Base-by-base conservation (phyloP, 495 filamentous ascomycete species). In the Xylaria cubensis region DNA sequence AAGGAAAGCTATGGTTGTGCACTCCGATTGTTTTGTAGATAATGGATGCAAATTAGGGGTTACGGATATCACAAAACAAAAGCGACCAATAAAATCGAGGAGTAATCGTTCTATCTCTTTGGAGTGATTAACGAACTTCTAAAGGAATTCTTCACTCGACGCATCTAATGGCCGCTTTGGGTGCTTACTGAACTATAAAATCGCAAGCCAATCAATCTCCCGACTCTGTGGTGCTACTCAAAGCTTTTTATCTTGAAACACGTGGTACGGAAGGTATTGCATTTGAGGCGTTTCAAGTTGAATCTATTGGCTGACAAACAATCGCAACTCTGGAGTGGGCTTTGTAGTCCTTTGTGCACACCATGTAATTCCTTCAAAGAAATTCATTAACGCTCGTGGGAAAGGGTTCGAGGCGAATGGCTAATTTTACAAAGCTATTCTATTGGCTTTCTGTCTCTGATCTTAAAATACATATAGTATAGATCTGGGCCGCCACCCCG, bases 261-360 rank as follows among this genome's bases (percentile, higher is more conserved):
- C 39, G 59, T 63, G 59, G 59, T 44, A 26, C 59, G 13, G 59
- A 19, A 19, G 32, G 32, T 61, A 8, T n/a, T 36, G 59, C n/a
- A 19, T 39, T 21, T 39, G 59, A 41, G 59, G 59, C 36, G 59
- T 63, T 63, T 63, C 59, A 63, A 42, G 29, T 24, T 42, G 39
- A 32, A 63, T 41, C 21, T 42, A 63, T 63, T 63, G 59, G 59
- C 59, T 63, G n/a, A 26, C 36, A 44, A 63, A 63, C 39, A 63
- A 42, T 21, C 59, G 59, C 59, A n/a, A 39, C 59, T 63, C n/a
- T 63, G 36, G 36, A 63, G 59, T 26, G 59, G 39, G 59, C 59
- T 42, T 63, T 41, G 58, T 41, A n/a, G 21, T 17, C 59, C 34
- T 63, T 63, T 42, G 59, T 42, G 59, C n/a, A 44, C 59, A 63